Percentiles rank a stretch among this genome's conserved stretches.
These are phyloP conservation scores for Houttuynia cordata DNA, from an alignment of 164 flowering plant species.

Conservation along the genomic window DNA sequence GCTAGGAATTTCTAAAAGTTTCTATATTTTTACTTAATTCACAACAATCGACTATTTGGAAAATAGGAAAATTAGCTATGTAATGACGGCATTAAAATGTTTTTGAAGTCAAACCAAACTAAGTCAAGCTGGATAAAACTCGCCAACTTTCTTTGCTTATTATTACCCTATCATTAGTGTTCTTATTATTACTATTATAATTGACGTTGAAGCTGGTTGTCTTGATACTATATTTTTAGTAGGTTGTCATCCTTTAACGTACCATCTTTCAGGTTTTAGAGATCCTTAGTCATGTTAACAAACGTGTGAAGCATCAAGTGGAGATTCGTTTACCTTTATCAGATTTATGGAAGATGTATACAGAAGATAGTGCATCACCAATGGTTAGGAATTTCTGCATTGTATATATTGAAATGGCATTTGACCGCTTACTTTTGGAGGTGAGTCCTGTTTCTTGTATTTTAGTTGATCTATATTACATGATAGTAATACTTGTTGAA, in stretches of 20 bases:
- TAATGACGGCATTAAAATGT: too few relatives aligned
- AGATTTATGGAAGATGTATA: constrained; percentile 67
- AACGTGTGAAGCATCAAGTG: constrained; percentile 77
- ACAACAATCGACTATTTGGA: too few relatives aligned
- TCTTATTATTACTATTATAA: too few relatives aligned
- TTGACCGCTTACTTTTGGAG: constrained; percentile 57
- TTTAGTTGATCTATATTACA: not conserved
- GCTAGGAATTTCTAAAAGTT: too few relatives aligned
- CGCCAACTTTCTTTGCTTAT: too few relatives aligned
- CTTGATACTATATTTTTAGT: too few relatives aligned
- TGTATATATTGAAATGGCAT: constrained; percentile 92
- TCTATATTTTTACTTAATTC: too few relatives aligned
- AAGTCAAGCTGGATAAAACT: too few relatives aligned
- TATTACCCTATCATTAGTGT: not conserved
- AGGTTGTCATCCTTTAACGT: not conserved
- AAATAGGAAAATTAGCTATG: too few relatives aligned
- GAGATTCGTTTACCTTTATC: constrained; percentile 67
- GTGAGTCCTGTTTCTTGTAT: constrained; percentile 22
- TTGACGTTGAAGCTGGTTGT: not conserved
- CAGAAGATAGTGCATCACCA: constrained; percentile 39
- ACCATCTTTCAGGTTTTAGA: constrained; percentile 56
- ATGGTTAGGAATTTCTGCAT: constrained; percentile 90
- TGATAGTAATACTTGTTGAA: not conserved
- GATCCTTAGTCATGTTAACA: constrained; percentile 83
- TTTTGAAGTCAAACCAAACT: too few relatives aligned